These are phyloP conservation scores for Colletotrichum caudatum DNA, from an alignment of 2,329 filamentous ascomycete genomes.

Conservation along the genomic window DNA sequence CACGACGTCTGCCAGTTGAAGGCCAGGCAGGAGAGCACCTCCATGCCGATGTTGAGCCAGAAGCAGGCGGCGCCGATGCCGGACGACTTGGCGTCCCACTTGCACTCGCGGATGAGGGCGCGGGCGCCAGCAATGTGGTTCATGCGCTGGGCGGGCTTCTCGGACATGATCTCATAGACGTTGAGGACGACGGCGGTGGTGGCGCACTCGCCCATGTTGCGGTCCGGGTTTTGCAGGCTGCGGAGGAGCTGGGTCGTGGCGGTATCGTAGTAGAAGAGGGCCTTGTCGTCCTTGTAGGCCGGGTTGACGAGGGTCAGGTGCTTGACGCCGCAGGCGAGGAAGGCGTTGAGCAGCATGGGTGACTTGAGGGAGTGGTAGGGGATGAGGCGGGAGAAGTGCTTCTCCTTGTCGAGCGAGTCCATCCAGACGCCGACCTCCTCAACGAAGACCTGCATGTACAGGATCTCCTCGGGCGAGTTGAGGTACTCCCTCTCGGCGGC, in stretches of 20 bases:
- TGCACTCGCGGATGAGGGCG: slow-evolving; percentile 88
- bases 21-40: slow-evolving; percentile 87
- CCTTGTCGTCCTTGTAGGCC: slow-evolving; percentile 79
- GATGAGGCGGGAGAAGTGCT: slow-evolving; percentile 88
- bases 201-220: slow-evolving; percentile 86
- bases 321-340: slow-evolving; percentile 88
- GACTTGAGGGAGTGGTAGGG: slow-evolving; percentile 85
- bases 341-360: slow-evolving; percentile 89
- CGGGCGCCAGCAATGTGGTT: slow-evolving; percentile 89
- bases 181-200: slow-evolving; percentile 90
- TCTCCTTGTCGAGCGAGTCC: slow-evolving; percentile 87
- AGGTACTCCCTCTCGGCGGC: slow-evolving; percentile 70
- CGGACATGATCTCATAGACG: slow-evolving; percentile 93
- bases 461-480: slow-evolving; percentile 79
- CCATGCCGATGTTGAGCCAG: slow-evolving; percentile 93
- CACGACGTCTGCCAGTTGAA: slow-evolving; percentile 90
- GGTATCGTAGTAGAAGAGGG: slow-evolving; percentile 85
- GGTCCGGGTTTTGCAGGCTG: slow-evolving; percentile 84
- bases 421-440: slow-evolving; percentile 94
- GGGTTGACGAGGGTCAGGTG: slow-evolving; percentile 80
- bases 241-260: slow-evolving; percentile 83
- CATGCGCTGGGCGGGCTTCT: slow-evolving; percentile 82
- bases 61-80: slow-evolving; percentile 91
- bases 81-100: slow-evolving; percentile 83
- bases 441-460: slow-evolving; percentile 93